Conservation (phyloP, 352 stramenopile genomes). For the Pythium vanterpoolii region DNA sequence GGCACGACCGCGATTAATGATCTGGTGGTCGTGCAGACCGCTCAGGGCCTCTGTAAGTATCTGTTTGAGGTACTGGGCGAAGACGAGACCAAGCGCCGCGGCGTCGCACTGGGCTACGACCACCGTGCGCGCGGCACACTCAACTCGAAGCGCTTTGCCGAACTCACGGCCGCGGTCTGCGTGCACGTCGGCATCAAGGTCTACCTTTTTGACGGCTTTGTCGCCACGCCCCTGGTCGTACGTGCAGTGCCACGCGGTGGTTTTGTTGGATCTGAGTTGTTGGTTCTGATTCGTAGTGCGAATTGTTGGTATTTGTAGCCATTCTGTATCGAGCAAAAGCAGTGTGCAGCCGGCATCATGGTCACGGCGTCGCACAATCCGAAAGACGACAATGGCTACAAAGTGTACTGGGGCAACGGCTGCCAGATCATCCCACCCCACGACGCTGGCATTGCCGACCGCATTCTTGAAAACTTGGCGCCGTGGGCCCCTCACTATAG, state of each 20-base stretch:
- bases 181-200: slow-evolving; percentile 83
- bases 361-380: slow-evolving; percentile 98
- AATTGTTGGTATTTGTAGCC: slow-evolving; percentile 29
- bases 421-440: slow-evolving; percentile 97
- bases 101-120: slow-evolving; percentile 90
- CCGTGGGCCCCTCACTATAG: slow-evolving; percentile 76
- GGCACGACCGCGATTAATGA: slow-evolving; percentile 91
- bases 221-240: slow-evolving; percentile 95
- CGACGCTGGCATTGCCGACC: slow-evolving; percentile 90
- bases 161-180: slow-evolving; percentile 82
- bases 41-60: slow-evolving; percentile 90
- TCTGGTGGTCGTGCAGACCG: slow-evolving; percentile 90
- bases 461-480: slow-evolving; percentile 90
- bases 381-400: slow-evolving; percentile 98
- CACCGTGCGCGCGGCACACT: slow-evolving; percentile 75
- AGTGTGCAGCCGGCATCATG: slow-evolving; percentile 88
- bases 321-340: slow-evolving; percentile 78
- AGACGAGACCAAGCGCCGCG: slow-evolving; percentile 63
- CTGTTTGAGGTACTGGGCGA: slow-evolving; percentile 67
- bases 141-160: slow-evolving; percentile 87
- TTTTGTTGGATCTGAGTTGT: slow-evolving; percentile 1
- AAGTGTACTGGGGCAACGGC: slow-evolving; percentile 94
- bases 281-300: too few relatives aligned
- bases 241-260: slow-evolving; percentile 8
- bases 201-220: slow-evolving; percentile 88